These are phyloP conservation scores for Lipomyces orientalis DNA, from an alignment of 805 yeast genomes.

Conservation along the genomic window DNA sequence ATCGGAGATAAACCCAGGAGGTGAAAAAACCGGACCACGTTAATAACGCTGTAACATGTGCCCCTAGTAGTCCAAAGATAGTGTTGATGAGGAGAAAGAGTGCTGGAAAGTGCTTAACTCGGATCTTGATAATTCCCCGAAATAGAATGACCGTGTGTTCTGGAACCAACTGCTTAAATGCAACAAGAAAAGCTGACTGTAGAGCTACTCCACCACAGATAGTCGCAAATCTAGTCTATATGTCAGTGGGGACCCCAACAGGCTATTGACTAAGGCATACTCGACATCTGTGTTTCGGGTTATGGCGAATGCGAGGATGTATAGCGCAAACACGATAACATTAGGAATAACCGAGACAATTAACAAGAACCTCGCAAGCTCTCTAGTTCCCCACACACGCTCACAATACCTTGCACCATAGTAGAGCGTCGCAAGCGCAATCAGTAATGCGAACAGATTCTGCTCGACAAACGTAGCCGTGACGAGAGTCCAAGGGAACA, in stretches of 20 bases:
- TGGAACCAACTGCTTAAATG: constrained; percentile 69
- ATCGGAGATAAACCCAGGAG: constrained; percentile 80
- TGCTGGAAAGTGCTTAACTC: constrained; percentile 50
- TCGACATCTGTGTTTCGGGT: constrained; percentile 36
- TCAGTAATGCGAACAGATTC: constrained; percentile 40
- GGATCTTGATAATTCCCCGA: constrained; percentile 53
- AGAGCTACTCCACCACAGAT: constrained; percentile 61
- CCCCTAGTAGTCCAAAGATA: constrained; percentile 42
- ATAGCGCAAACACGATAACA: constrained; percentile 45
- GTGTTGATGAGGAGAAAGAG: constrained; percentile 47
- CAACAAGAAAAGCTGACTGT: constrained; percentile 64
- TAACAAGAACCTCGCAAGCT: constrained; percentile 55
- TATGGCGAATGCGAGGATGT: constrained; percentile 11
- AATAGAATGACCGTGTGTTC: constrained; percentile 61
- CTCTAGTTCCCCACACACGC: constrained; percentile 65
- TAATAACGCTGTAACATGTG: constrained; percentile 43
- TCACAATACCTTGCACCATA: constrained; percentile 71
- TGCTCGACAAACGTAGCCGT: constrained; percentile 37
- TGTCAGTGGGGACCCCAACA: constrained; percentile 3
- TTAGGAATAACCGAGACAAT: constrained; percentile 50
- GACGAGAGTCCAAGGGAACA: constrained; percentile 39
- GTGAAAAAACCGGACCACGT: constrained; percentile 58
- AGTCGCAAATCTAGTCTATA: constrained; percentile 49
- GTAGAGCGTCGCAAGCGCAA: constrained; percentile 50
- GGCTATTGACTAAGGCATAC: constrained; percentile 20